phyloP scores from a whole-genome alignment of 2,329 filamentous ascomycete species.

The Verticillium dahliae region DNA sequence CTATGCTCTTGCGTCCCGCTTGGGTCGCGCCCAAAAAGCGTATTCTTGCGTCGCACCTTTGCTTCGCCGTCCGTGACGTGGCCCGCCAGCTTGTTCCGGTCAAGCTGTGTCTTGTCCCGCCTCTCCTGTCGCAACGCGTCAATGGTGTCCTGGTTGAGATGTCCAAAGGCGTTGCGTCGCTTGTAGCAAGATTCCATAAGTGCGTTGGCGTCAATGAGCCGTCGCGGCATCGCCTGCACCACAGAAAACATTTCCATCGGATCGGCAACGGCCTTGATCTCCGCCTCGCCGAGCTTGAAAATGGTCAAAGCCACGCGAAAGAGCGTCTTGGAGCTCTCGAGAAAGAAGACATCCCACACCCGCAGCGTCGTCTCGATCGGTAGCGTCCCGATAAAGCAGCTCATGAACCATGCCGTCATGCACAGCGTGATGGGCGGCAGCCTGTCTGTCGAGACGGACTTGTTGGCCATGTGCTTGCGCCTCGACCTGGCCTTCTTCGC shows the following conservation, averaged over 20 bases:
- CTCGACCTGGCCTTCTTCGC: conserved; percentile 21
- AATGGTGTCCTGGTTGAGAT: conserved; percentile 75
- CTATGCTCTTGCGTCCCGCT: conserved; percentile 22
- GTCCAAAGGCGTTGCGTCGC: conserved; percentile 71
- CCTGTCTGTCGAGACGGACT: conserved; percentile 36
- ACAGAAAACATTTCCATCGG: conserved; percentile 96
- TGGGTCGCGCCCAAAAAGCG: conserved; percentile 37
- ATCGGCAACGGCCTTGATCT: conserved; percentile 73
- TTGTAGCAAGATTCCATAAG: conserved; percentile 80
- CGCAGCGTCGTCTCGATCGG: conserved; percentile 87
- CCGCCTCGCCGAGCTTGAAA: conserved; percentile 79
- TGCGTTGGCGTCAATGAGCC: conserved; percentile 72
- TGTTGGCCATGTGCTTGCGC: conserved; percentile 30
- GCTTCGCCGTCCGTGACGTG: conserved; percentile 24
- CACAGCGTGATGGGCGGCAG: conserved; percentile 88
- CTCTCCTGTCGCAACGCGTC: conserved; percentile 69
- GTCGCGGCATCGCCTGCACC: conserved; percentile 79
- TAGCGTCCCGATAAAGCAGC: conserved; percentile 85
- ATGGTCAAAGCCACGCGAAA: conserved; percentile 88
- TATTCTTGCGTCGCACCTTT: conserved; percentile 32
- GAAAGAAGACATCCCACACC: conserved; percentile 94
- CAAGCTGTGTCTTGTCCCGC: conserved; percentile 44
- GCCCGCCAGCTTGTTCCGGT: conserved; percentile 21
- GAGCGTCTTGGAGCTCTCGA: conserved; percentile 88
- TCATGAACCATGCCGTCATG: conserved; percentile 98